A percentile compares a stretch with the other conserved stretches of the same genome.
phyloP scores from a whole-genome alignment of 176 grass and related monocot genomes.

The Chrysopogon serrulatus region DNA sequence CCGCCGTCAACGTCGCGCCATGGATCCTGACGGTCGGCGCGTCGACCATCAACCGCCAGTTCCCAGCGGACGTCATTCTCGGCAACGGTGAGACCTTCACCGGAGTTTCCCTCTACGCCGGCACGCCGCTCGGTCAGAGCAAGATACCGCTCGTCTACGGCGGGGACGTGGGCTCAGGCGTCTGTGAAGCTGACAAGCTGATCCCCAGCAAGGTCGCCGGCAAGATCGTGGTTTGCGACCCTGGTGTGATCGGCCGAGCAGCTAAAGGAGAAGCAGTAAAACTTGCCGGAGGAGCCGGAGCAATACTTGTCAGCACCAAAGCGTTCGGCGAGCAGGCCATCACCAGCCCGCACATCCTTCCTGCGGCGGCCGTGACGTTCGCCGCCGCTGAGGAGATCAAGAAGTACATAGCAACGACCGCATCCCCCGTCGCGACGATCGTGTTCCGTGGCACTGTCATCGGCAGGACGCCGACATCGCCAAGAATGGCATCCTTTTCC shows the following conservation, averaged over 20 bases:
- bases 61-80: conserved; percentile 33
- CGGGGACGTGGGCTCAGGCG: background rate
- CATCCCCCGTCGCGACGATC: conserved; percentile 12
- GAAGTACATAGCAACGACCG: background rate
- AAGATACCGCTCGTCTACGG: conserved; percentile 23
- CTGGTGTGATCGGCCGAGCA: background rate
- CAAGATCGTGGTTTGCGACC: conserved; percentile 54
- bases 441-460: conserved; percentile 26
- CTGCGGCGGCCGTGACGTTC: background rate
- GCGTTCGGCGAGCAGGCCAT: conserved; percentile 13
- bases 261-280: conserved; percentile 34
- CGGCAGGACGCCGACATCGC: conserved; percentile 22
- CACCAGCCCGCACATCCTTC: background rate
- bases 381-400: background rate
- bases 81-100: conserved; percentile 22
- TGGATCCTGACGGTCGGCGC: conserved; percentile 66
- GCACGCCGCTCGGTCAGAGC: background rate
- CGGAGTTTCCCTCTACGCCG: conserved; percentile 24
- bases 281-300: conserved; percentile 36
- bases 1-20: conserved; percentile 40
- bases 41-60: conserved; percentile 38
- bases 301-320: conserved; percentile 8
- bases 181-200: conserved; percentile 19
- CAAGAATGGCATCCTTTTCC: no score
- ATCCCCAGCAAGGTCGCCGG: conserved; percentile 8